These are phyloP conservation scores for Xerocomus alliaceus DNA, from an alignment of 1,284 basidiomycete genomes.

Conservation along the genomic window DNA sequence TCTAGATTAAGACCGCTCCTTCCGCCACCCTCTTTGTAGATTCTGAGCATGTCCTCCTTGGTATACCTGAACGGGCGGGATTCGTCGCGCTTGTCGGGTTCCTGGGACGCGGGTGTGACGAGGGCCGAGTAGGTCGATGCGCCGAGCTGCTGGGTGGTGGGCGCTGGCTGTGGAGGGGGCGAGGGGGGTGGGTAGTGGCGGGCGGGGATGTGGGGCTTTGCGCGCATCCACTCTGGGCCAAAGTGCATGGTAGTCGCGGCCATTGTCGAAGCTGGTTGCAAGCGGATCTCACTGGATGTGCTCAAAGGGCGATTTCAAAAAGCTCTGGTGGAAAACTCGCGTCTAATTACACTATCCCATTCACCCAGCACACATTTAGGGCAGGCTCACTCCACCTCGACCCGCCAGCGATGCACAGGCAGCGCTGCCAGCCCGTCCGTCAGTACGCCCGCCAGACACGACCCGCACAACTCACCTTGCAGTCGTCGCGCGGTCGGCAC, in stretches of 20 bases:
- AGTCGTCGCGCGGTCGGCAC: slow-evolving; percentile 84
- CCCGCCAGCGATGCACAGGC: slow-evolving; percentile 45
- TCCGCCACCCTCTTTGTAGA: slow-evolving; percentile 82
- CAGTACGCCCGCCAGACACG: slow-evolving; percentile 1
- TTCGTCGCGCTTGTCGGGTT: slow-evolving; percentile 64
- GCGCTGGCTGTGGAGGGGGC: slow-evolving; percentile 56
- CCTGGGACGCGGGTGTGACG: slow-evolving; percentile 62
- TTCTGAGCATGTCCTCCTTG: slow-evolving; percentile 82
- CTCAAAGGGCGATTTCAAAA: slow-evolving; percentile 27
- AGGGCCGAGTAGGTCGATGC: slow-evolving; percentile 82
- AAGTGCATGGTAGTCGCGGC: slow-evolving; percentile 80
- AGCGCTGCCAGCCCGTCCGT: slow-evolving; percentile 39
- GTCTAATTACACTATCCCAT: slow-evolving; percentile 23
- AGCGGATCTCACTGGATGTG: no score
- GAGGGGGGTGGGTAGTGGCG: slow-evolving; percentile 65
- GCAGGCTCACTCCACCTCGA: slow-evolving; percentile 40
- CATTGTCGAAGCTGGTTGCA: no score
- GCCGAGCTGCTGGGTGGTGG: slow-evolving; percentile 52
- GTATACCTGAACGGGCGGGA: slow-evolving; percentile 84
- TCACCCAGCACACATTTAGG: slow-evolving; percentile 36
- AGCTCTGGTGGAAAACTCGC: slow-evolving; percentile 35
- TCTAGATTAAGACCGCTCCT: slow-evolving; percentile 79
- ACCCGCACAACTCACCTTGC: slow-evolving; percentile 70
- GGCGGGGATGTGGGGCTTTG: slow-evolving; percentile 65
- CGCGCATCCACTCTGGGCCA: slow-evolving; percentile 89